Evolutionary conservation across 129 eudicot species (phyloP).

Genomic region (Sambucus nigra): DNA sequence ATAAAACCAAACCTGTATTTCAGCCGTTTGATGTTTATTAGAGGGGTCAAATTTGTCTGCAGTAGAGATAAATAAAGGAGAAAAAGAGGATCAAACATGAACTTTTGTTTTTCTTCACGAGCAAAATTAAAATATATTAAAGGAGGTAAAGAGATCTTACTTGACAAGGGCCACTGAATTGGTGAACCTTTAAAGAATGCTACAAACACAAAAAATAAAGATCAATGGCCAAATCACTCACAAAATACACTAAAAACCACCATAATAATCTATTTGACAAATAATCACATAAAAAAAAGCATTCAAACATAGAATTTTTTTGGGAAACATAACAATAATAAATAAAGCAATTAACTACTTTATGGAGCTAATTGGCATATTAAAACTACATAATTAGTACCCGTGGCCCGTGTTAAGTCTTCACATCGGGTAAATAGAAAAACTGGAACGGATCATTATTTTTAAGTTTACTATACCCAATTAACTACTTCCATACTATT

Average conservation of each 20-base stretch:
- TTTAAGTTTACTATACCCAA: too few relatives aligned
- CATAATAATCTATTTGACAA: background rate
- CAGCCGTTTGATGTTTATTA: slow-evolving; percentile 34
- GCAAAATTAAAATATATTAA: slow-evolving; percentile 18
- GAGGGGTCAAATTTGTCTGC: slow-evolving; percentile 23
- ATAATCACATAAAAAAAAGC: too few relatives aligned
- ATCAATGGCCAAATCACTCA: background rate
- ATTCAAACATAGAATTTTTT: too few relatives aligned
- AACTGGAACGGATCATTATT: too few relatives aligned
- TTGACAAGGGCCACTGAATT: slow-evolving; percentile 40
- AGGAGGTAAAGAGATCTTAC: slow-evolving; percentile 28
- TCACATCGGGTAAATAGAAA: too few relatives aligned
- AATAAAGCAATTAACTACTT: too few relatives aligned
- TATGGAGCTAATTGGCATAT: background rate
- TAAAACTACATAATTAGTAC: too few relatives aligned
- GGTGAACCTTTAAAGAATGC: slow-evolving; percentile 34
- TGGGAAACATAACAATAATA: too few relatives aligned
- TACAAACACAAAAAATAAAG: slow-evolving; percentile 9
- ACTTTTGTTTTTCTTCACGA: slow-evolving; percentile 15
- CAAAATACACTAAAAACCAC: slow-evolving; percentile 10
- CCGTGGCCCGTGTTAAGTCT: too few relatives aligned
- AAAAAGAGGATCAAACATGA: slow-evolving; percentile 11
- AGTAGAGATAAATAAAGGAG: slow-evolving; percentile 14
- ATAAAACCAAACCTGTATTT: slow-evolving; percentile 37
- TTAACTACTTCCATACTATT: too few relatives aligned